These are phyloP conservation scores for Thalassiosira pacifica DNA, from an alignment of 352 stramenopile species.

Conservation along the genomic window DNA sequence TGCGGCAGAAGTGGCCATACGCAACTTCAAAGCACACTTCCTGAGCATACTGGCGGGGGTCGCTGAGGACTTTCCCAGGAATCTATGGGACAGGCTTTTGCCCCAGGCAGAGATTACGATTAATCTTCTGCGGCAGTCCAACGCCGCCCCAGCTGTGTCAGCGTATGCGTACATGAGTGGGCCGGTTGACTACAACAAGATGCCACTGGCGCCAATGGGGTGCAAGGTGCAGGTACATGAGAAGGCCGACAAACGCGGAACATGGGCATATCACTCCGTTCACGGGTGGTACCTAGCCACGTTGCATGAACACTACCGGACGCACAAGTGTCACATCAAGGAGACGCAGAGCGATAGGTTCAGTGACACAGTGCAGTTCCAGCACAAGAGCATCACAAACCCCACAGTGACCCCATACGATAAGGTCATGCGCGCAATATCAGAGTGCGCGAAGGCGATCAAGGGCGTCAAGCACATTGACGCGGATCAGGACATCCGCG, in stretches of 20 bases:
- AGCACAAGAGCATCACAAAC: slow-evolving; percentile 16
- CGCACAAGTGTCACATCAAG: slow-evolving; percentile 17
- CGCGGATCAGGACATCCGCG: neutral
- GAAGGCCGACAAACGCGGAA: slow-evolving; percentile 7
- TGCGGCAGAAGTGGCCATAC: slow-evolving; percentile 66
- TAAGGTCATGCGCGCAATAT: neutral
- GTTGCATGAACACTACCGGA: slow-evolving; percentile 51
- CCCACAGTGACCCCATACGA: neutral
- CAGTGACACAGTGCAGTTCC: slow-evolving; percentile 20
- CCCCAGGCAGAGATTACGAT: slow-evolving; percentile 64
- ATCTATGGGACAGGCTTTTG: slow-evolving; percentile 63
- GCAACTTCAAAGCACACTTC: slow-evolving; percentile 72
- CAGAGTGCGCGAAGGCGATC: neutral
- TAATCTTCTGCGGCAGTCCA: slow-evolving; percentile 59
- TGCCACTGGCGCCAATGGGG: slow-evolving; percentile 48
- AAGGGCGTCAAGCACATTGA: neutral
- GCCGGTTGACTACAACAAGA: slow-evolving; percentile 44
- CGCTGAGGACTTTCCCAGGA: slow-evolving; percentile 61
- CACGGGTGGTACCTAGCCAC: slow-evolving; percentile 62
- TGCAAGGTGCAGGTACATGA: slow-evolving; percentile 16
- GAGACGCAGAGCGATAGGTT: slow-evolving; percentile 2
- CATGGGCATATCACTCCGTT: slow-evolving; percentile 38
- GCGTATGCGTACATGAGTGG: slow-evolving; percentile 31
- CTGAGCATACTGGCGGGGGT: slow-evolving; percentile 54
- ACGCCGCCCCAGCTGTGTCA: slow-evolving; percentile 56